Evolutionary conservation across 352 stramenopile species (phyloP).

Genomic region (Stramenopiles sp.): DNA sequence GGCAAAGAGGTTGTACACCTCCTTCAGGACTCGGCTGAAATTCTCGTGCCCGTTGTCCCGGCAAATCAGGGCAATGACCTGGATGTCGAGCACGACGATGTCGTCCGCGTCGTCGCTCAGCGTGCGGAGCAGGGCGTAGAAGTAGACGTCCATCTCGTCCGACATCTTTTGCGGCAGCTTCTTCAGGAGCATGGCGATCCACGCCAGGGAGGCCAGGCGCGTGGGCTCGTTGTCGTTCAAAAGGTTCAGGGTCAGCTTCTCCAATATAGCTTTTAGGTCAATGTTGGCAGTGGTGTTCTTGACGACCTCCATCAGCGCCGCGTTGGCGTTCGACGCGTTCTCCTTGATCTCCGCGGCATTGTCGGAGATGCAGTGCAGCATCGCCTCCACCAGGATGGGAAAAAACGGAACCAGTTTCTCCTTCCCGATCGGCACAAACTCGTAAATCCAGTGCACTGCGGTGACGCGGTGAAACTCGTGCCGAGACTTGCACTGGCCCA

Average conservation of each 20-base stretch:
- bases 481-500: conserved; percentile 86
- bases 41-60: not conserved
- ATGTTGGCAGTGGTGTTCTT: conserved; percentile 59
- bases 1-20: conserved; percentile 80
- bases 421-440: conserved; percentile 85
- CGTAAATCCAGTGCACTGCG: conserved; percentile 89
- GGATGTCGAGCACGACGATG: conserved; percentile 73
- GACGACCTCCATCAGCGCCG: conserved; percentile 82
- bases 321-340: conserved; percentile 85
- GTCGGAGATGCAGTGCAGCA: conserved; percentile 94
- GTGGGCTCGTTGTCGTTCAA: conserved; percentile 59
- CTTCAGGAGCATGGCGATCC: conserved; percentile 97
- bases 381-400: conserved; percentile 75
- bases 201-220: conserved; percentile 48
- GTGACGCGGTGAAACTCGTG: conserved; percentile 89
- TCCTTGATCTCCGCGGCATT: conserved; percentile 82
- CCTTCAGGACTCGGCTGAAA: conserved; percentile 51
- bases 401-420: conserved; percentile 86
- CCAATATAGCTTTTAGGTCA: conserved; percentile 71
- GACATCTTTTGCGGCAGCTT: conserved; percentile 81
- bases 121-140: conserved; percentile 84
- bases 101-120: conserved; percentile 82
- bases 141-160: conserved; percentile 62
- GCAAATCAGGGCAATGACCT: conserved; percentile 21
- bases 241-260: conserved; percentile 80